Conservation (phyloP, 202 grass and related monocot species). For the Zizania palustris region DNA sequence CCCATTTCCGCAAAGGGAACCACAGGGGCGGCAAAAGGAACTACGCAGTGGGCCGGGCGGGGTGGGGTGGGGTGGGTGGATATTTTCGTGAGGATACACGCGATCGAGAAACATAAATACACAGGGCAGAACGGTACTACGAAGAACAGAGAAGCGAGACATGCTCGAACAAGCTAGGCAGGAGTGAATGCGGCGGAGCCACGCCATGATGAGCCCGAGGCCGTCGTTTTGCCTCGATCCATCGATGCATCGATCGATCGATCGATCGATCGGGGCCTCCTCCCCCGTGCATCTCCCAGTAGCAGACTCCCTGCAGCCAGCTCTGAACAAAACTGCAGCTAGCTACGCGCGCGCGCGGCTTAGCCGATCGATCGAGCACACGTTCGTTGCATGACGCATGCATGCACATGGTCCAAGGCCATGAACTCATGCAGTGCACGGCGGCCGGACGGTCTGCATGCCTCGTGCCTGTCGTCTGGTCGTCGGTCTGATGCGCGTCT, state of each 20-base stretch:
- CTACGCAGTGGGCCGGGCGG: conserved; percentile 8
- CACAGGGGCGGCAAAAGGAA: conserved; percentile 19
- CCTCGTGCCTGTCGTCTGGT: neutral
- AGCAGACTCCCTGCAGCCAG: neutral
- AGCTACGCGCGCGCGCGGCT: neutral
- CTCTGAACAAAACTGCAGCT: neutral
- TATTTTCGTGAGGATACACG: conserved; percentile 29
- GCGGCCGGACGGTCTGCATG: too few species aligned
- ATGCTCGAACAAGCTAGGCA: conserved; percentile 30
- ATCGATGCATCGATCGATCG: neutral
- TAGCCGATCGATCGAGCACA: neutral
- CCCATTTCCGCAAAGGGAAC: conserved; percentile 10
- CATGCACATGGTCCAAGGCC: conserved; percentile 32
- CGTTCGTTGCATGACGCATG: conserved; percentile 57
- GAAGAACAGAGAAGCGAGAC: neutral
- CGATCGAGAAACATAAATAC: conserved; percentile 34
- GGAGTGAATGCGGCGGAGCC: conserved; percentile 43
- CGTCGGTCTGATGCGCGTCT: neutral
- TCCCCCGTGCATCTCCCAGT: neutral
- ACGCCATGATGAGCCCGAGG: conserved; percentile 46
- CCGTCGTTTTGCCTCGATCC: conserved; percentile 38
- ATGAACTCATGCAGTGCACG: conserved; percentile 7
- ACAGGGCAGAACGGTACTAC: neutral
- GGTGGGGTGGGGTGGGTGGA: too few species aligned
- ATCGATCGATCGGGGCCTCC: neutral